phyloP scores from a whole-genome alignment of 1,284 basidiomycete species.

The Thelephora terrestris region DNA sequence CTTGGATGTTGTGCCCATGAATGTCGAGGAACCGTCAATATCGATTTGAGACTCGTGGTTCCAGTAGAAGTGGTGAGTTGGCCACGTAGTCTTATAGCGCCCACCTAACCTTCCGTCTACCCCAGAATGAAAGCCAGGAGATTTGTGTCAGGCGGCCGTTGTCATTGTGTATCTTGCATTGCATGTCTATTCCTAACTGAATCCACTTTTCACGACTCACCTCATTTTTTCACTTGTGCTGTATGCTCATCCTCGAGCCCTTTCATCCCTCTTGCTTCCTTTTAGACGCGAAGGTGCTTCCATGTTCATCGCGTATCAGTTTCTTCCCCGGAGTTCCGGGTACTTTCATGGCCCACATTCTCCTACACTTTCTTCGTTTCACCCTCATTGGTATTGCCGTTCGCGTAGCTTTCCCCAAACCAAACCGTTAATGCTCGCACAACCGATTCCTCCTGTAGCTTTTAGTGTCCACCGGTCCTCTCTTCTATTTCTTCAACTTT shows the following conservation, averaged over 20 bases:
- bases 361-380: background rate
- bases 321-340: background rate
- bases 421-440: too few species aligned
- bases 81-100: background rate
- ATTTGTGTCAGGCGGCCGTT: too few species aligned
- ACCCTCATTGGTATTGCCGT: background rate
- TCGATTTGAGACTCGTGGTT: background rate
- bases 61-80: background rate
- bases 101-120: background rate
- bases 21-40: constrained; percentile 1
- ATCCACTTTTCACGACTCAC: background rate
- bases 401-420: too few species aligned
- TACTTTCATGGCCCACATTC: background rate
- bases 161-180: too few species aligned
- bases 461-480: constrained; percentile 7
- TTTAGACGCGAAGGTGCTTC: too few species aligned
- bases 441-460: background rate
- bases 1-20: background rate
- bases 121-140: background rate
- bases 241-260: too few species aligned
- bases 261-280: too few species aligned
- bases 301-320: background rate
- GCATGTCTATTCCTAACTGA: too few species aligned
- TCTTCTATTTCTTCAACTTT: constrained; percentile 15
- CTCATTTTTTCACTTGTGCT: background rate